phyloP scores from a whole-genome alignment of 192 early-diverging fungal species.

The Oehlia diaphana region DNA sequence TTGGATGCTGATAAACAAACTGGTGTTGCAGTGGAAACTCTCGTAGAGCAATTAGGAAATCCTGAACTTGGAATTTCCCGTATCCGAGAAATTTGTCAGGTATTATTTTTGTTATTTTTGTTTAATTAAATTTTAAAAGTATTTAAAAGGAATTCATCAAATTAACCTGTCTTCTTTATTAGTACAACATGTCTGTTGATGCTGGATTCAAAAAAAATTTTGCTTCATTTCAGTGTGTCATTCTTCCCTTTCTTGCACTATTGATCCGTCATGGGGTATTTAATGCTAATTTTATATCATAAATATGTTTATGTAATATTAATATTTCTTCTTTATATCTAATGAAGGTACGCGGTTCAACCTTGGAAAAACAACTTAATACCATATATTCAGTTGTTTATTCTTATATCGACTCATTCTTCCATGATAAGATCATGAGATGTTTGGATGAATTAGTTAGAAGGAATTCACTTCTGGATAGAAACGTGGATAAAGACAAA shows the following conservation, averaged over 20 bases:
- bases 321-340: slow-evolving; percentile 35
- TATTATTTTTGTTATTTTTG: slow-evolving; percentile 30
- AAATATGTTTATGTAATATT: background rate
- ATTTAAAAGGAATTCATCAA: no score
- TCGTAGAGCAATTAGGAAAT: slow-evolving; percentile 30
- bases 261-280: slow-evolving; percentile 37
- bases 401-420: slow-evolving; percentile 26
- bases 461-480: slow-evolving; percentile 32
- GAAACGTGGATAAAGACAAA: background rate
- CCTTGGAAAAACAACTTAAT: slow-evolving; percentile 37
- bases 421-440: slow-evolving; percentile 27
- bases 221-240: background rate
- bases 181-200: slow-evolving; percentile 17
- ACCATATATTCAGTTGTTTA: slow-evolving; percentile 41
- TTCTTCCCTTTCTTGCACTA: slow-evolving; percentile 11
- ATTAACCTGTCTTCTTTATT: slow-evolving; percentile 31
- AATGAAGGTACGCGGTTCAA: slow-evolving; percentile 36
- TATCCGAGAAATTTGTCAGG: slow-evolving; percentile 30
- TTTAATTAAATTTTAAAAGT: slow-evolving; percentile 2
- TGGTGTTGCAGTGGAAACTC: slow-evolving; percentile 28
- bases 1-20: slow-evolving; percentile 35
- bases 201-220: background rate
- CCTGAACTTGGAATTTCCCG: slow-evolving; percentile 8
- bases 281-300: slow-evolving; percentile 29
- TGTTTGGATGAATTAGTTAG: slow-evolving; percentile 32